Conservation (phyloP, 768 basidiomycete species). For the Cyclocybe aegerita region DNA sequence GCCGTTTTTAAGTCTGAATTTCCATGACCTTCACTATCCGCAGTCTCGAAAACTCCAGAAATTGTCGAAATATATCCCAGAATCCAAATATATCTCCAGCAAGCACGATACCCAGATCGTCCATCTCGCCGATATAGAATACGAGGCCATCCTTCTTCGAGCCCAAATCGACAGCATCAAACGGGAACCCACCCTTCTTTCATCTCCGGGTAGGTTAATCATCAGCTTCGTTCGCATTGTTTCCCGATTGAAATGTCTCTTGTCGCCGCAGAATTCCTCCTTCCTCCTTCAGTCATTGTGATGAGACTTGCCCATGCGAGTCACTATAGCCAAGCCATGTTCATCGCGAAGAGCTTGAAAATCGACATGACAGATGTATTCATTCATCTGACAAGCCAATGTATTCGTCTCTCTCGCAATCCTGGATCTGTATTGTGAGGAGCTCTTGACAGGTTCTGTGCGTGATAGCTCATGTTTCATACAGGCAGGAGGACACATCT, state of each 20-base stretch:
- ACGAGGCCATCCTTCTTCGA: constrained; percentile 73
- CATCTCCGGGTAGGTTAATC: constrained; percentile 59
- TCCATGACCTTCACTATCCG: constrained; percentile 5
- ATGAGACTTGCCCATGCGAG: constrained; percentile 76
- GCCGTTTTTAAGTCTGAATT: constrained; percentile 16
- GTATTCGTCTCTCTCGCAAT: constrained; percentile 70
- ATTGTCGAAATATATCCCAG: constrained; percentile 75
- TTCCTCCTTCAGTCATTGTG: constrained; percentile 66
- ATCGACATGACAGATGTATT: constrained; percentile 91
- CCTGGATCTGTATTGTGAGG: constrained; percentile 60
- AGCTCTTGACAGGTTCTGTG: background rate
- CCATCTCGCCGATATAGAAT: constrained; percentile 74
- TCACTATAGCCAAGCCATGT: constrained; percentile 77
- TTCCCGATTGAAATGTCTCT: constrained; percentile 7
- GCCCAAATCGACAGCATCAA: constrained; percentile 76
- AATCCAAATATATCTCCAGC: constrained; percentile 61
- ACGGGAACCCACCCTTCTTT: constrained; percentile 60
- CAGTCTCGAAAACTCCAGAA: constrained; percentile 73
- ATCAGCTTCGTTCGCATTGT: constrained; percentile 22
- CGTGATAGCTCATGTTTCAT: constrained; percentile 10
- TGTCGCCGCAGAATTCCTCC: constrained; percentile 42
- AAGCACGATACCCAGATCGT: constrained; percentile 77
- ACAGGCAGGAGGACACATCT: constrained; percentile 66
- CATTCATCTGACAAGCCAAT: constrained; percentile 71
- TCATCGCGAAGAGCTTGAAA: constrained; percentile 69